Percentiles rank a stretch among this genome's conserved stretches.
Conservation (phyloP, 345 rosid genomes). For the Eutrema japonicum region DNA sequence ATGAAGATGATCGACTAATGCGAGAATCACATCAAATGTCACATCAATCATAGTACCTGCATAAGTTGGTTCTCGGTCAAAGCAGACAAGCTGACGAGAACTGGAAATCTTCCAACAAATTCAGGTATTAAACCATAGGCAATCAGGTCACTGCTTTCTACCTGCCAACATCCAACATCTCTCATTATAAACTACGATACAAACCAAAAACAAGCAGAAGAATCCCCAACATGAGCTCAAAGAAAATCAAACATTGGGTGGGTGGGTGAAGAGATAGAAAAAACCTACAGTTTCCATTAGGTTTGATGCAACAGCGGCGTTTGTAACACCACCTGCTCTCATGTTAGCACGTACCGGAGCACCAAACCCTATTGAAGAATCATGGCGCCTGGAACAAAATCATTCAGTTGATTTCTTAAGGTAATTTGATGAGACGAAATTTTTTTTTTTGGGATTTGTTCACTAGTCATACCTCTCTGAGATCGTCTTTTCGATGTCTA, state of each 20-base stretch:
- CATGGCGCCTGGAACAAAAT: constrained; percentile 72
- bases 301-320: constrained; percentile 77
- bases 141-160: constrained; percentile 93
- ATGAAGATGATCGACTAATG: constrained; percentile 13
- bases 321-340: constrained; percentile 81
- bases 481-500: constrained; percentile 95
- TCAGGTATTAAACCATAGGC: constrained; percentile 97
- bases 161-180: constrained; percentile 56
- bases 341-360: constrained; percentile 98
- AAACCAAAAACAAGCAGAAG: constrained; percentile 18
- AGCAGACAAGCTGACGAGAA: constrained; percentile 94
- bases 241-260: not conserved
- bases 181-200: constrained; percentile 14
- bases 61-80: constrained; percentile 95
- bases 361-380: constrained; percentile 98
- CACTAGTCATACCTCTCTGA: constrained; percentile 76
- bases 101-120: constrained; percentile 97
- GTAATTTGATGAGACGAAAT: not conserved
- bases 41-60: constrained; percentile 55
- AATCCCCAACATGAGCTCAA: constrained; percentile 11
- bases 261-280: constrained; percentile 6
- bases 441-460: not conserved
- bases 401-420: constrained; percentile 24
- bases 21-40: not conserved
- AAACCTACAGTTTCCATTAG: constrained; percentile 86